Base-by-base conservation (phyloP, 257 asterid species). In the Pogostemon cablin region DNA sequence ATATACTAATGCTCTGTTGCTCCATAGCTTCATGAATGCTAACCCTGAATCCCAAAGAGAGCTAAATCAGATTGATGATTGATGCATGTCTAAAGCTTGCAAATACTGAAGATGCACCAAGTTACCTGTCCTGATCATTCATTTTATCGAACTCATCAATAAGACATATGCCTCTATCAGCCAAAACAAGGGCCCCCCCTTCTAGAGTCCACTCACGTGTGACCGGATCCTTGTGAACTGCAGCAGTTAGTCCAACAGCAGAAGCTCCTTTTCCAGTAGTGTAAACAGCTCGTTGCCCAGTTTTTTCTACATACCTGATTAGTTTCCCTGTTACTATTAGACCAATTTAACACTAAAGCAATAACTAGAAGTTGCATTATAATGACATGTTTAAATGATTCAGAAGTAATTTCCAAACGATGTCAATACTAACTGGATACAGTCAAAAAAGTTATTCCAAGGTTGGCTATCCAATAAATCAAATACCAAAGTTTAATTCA, bases 231-330 rank as follows among this genome's bases (percentile, higher is more conserved):
- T 91, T 95, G 87, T 91, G 98, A 73, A 91, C 98, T 17, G 96
- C 87, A 63, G 99, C 99, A n/a, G 99, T 91, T 69, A 95, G 92
- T 61, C 98, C 99, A 8, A 95, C 97, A n/a, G 97, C 99, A 55
- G 99, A 95, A 71, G 99, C 99, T 79, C 99, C 99, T 83, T 95
- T 95, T 64, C 99, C 99, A 56, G 99, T 95, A 41, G 99, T 95
- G 75, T 91, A 95, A 73, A 95, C 98, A 71, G 98, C 98, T 73
- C 99, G 84, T 59, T 88, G 96, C 64, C 93, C 99, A 42, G 98
- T 91, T 85, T 95, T 95, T 81, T 95, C 99, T 3, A 86, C 93
- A 69, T 95, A 91, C 85, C 99, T 91, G 79, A 61, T 7, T 64
- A 53, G 68, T 71, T 62, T 49, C 43, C 15, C 44, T 48, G 61